Conservation (phyloP, 2,329 filamentous ascomycete species). For the Aspergillus jensenii region DNA sequence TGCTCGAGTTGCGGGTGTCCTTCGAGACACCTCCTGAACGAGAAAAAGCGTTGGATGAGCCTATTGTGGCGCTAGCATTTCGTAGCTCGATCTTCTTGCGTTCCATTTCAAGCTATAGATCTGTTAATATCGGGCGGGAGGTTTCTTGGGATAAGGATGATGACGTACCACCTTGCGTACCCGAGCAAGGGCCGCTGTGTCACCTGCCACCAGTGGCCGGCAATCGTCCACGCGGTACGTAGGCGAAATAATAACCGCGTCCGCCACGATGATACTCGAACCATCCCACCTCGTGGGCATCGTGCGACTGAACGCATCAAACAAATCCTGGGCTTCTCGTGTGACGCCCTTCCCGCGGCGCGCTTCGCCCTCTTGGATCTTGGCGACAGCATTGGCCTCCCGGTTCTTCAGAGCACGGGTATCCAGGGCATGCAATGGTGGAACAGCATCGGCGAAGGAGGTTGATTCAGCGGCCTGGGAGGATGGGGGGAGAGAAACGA, state of each 20-base stretch:
- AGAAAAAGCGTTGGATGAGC: slow-evolving; percentile 29
- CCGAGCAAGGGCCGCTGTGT: slow-evolving; percentile 42
- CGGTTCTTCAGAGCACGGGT: slow-evolving; percentile 54
- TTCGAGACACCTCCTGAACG: slow-evolving; percentile 6
- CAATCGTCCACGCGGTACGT: slow-evolving; percentile 61
- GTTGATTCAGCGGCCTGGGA: slow-evolving; percentile 31
- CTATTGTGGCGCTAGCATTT: slow-evolving; percentile 41
- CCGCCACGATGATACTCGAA: slow-evolving; percentile 59
- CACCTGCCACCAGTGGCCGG: slow-evolving; percentile 39
- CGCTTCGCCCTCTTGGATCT: slow-evolving; percentile 59
- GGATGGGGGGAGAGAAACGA: slow-evolving; percentile 46
- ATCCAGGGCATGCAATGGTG: slow-evolving; percentile 50
- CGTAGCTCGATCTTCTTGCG: slow-evolving; percentile 48
- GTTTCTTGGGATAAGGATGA: not conserved
- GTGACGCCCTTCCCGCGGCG: slow-evolving; percentile 61
- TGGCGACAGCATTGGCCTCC: slow-evolving; percentile 56
- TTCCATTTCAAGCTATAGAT: slow-evolving; percentile 47
- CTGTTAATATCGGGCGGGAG: not conserved
- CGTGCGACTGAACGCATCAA: slow-evolving; percentile 60
- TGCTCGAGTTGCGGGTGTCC: slow-evolving; percentile 12
- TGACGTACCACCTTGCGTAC: slow-evolving; percentile 51
- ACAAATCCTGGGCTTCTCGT: slow-evolving; percentile 62
- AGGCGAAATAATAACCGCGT: slow-evolving; percentile 58
- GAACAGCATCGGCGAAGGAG: slow-evolving; percentile 50
- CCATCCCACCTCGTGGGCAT: slow-evolving; percentile 63